A percentile compares a stretch with the other conserved stretches of the same genome.
Evolutionary conservation across 1,139 yeast genomes (phyloP).

Genomic region (Debaryomyces fabryi): DNA sequence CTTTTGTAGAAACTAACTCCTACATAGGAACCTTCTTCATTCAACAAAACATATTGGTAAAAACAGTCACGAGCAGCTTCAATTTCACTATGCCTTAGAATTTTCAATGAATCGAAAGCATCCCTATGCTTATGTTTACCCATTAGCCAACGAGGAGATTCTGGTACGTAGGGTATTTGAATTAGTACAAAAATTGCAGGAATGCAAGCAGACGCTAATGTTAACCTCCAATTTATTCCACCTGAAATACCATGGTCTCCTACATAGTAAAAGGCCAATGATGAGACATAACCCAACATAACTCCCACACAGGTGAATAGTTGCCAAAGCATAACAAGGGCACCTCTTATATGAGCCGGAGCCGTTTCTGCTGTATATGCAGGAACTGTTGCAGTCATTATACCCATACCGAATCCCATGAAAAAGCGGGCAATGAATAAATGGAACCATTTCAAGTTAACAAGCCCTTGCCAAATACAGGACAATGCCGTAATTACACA

Average conservation of each 20-base stretch:
- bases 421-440: slow-evolving; percentile 71
- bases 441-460: slow-evolving; percentile 78
- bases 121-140: slow-evolving; percentile 61
- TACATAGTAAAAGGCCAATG: slow-evolving; percentile 56
- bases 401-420: slow-evolving; percentile 80
- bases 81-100: slow-evolving; percentile 53
- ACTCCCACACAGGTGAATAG: slow-evolving; percentile 87
- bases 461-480: slow-evolving; percentile 78
- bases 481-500: slow-evolving; percentile 66
- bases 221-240: slow-evolving; percentile 73
- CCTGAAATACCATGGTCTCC: slow-evolving; percentile 42
- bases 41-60: slow-evolving; percentile 66
- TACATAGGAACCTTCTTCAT: slow-evolving; percentile 64
- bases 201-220: slow-evolving; percentile 76
- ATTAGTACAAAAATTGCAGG: slow-evolving; percentile 70
- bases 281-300: slow-evolving; percentile 75
- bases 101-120: slow-evolving; percentile 55
- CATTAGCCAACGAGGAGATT: slow-evolving; percentile 81
- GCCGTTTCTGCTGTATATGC: slow-evolving; percentile 81
- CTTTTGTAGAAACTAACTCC: slow-evolving; percentile 54
- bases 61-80: slow-evolving; percentile 78
- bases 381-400: slow-evolving; percentile 80
- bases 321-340: slow-evolving; percentile 88
- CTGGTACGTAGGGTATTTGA: slow-evolving; percentile 74
- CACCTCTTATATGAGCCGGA: slow-evolving; percentile 77